Base-by-base conservation (phyloP, 768 basidiomycete genomes). In the Trametes gibbosa region DNA sequence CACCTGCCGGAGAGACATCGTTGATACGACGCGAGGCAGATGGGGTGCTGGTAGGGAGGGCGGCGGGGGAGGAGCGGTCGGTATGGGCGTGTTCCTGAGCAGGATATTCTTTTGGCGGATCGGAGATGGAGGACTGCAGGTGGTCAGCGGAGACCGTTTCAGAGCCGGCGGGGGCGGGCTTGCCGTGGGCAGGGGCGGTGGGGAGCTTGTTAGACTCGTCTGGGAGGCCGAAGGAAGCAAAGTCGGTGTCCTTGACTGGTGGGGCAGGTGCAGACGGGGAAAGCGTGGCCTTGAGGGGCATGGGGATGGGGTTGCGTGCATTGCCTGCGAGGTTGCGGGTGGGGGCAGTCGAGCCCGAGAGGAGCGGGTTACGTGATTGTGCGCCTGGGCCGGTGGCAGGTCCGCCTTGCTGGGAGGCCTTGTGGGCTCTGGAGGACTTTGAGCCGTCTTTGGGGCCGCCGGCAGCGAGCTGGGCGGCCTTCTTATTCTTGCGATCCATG, bases 401-500 rank as follows among this genome's bases (percentile, higher is more conserved):
- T 32, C 51, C 61, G 41, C 64, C 50, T 47, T 64, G 58, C 32
- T 61, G 61, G 21, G 61, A 29, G 39, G n/a, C 45, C 37, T 64
- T 65, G 51, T 75, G 71, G 5, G 67, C 67, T 14, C 78, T 77
- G 2, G 69, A 70, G 12, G 68, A 74, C 42, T 74, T 77, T 25
- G 75, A 61, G 39, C 70, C 68, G 57, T 75, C 67, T 53, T 73
- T 62, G 48, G 75, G 67, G 50, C 71, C 72, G 23, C 71, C 71
- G 19, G 76, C 76, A 3, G 86, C 84, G 29, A 81, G 70, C 67
- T 92, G 91, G 0, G 92, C 92, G 14, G 90, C 86, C 70, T 92
- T 92, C 78, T 98, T 98, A 78, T 98, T 98, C 82, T 97, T 96
- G 66, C 95, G 78, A 69, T 98, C 96, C 92, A 96, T 95, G 7